Percentiles rank a stretch among this genome's conserved stretches.
Evolutionary conservation across 2,329 filamentous ascomycete species (phyloP).

Genomic region (Aspergillus neotritici): DNA sequence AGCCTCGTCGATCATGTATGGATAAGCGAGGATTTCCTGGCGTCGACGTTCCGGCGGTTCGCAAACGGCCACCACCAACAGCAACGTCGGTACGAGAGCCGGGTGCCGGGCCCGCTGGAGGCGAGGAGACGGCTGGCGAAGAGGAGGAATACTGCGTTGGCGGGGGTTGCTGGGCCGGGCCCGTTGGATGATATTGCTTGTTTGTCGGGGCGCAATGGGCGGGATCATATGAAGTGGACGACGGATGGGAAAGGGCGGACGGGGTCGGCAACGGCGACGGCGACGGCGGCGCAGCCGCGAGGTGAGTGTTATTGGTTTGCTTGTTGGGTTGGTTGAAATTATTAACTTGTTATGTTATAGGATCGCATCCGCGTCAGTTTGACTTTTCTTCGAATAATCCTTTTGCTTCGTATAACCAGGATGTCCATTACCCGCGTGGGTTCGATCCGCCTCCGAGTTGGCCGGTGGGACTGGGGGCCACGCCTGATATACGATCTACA

Average conservation of each 20-base stretch:
- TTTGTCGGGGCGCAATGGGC: constrained; percentile 39
- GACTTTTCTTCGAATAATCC: constrained; percentile 12
- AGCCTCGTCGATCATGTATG: constrained; percentile 35
- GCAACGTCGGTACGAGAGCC: constrained; percentile 53
- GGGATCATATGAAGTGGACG: constrained; percentile 34
- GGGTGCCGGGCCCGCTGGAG: constrained; percentile 58
- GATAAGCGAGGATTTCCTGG: constrained; percentile 43
- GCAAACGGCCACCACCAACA: constrained; percentile 37
- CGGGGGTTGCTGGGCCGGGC: constrained; percentile 27
- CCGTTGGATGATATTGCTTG: constrained; percentile 34
- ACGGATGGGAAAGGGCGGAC: constrained; percentile 21
- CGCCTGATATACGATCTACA: constrained; percentile 1
- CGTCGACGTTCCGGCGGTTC: constrained; percentile 45
- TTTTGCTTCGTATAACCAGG: constrained; percentile 18
- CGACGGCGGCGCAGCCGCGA: constrained; percentile 14
- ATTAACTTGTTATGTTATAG: constrained; percentile 10
- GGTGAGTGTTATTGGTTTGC: constrained; percentile 16
- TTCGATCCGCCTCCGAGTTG: background rate
- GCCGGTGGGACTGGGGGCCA: background rate
- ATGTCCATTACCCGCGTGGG: constrained; percentile 8
- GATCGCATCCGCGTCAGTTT: constrained; percentile 15
- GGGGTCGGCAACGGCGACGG: constrained; percentile 3
- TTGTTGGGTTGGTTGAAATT: background rate
- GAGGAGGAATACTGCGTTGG: constrained; percentile 50
- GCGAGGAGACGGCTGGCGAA: constrained; percentile 52